phyloP scores from a whole-genome alignment of 495 filamentous ascomycete species.

The Aspergillus steynii region DNA sequence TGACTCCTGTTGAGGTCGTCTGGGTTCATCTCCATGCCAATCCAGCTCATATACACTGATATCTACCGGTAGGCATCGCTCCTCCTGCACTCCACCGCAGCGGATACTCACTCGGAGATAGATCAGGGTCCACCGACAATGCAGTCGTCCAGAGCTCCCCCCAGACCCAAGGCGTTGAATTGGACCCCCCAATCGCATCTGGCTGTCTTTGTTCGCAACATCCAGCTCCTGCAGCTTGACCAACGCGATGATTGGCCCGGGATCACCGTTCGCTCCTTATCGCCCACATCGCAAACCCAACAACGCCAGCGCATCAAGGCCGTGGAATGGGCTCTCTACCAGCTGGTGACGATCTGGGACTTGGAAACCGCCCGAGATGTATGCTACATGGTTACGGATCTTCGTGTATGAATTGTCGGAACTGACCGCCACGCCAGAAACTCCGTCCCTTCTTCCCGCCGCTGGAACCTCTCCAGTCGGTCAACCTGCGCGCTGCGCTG shows the following conservation, averaged over 20 bases:
- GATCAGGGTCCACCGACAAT: slow-evolving; percentile 23
- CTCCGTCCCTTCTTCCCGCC: slow-evolving; percentile 87
- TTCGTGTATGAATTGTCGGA: slow-evolving; percentile 11
- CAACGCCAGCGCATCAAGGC: slow-evolving; percentile 76
- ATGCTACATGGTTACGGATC: background rate
- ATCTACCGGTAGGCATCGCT: background rate
- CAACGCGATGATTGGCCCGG: slow-evolving; percentile 73
- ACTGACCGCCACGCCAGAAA: slow-evolving; percentile 55
- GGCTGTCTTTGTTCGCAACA: slow-evolving; percentile 74
- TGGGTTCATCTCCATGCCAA: background rate
- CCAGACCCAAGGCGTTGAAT: slow-evolving; percentile 35
- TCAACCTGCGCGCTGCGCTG: slow-evolving; percentile 85
- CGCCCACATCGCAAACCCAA: slow-evolving; percentile 61
- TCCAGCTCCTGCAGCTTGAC: slow-evolving; percentile 78
- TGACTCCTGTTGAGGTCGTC: background rate
- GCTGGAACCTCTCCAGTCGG: slow-evolving; percentile 79
- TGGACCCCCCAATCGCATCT: slow-evolving; percentile 53
- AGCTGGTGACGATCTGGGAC: slow-evolving; percentile 81
- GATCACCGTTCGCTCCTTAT: slow-evolving; percentile 64
- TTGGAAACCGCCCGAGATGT: slow-evolving; percentile 70
- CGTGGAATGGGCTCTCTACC: slow-evolving; percentile 83
- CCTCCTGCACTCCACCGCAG: background rate
- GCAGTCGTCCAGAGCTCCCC: slow-evolving; percentile 33
- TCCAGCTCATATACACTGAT: background rate
- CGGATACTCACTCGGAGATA: slow-evolving; percentile 2